These are phyloP conservation scores for Clonostachys byssicola DNA, from an alignment of 2,329 filamentous ascomycete genomes.

Conservation along the genomic window DNA sequence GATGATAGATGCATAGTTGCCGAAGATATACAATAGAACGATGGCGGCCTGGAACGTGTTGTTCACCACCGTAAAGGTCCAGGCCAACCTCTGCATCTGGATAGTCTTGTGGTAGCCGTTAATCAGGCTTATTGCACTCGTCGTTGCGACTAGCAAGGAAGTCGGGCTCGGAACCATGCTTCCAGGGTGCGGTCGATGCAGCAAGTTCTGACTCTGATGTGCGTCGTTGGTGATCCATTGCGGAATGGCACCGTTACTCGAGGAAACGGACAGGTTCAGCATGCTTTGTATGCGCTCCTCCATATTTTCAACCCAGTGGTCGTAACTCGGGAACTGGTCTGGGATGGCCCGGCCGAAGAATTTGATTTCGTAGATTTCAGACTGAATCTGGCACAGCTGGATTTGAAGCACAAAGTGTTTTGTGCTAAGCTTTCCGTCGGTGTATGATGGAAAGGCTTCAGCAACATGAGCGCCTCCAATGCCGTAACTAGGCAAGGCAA, in stretches of 20 bases:
- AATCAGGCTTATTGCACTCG: conserved; percentile 12
- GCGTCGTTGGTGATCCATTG: conserved; percentile 1
- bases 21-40: background rate
- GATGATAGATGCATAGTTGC: background rate
- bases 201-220: conserved; percentile 5
- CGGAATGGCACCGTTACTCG: background rate
- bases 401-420: conserved; percentile 3
- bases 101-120: background rate
- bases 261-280: background rate
- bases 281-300: background rate
- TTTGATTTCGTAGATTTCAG: conserved; percentile 3
- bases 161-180: conserved; percentile 4
- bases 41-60: conserved; percentile 1
- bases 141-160: conserved; percentile 2
- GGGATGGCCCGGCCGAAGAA: conserved; percentile 5
- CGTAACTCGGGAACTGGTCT: background rate
- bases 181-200: conserved; percentile 6
- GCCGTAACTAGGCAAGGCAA: background rate
- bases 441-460: background rate
- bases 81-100: background rate
- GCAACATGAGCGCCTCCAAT: background rate
- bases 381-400: conserved; percentile 1
- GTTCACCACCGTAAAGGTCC: background rate
- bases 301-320: conserved; percentile 2
- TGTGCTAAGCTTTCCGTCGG: background rate